Evolutionary conservation across 1,284 basidiomycete species (phyloP).

Genomic region (Cutaneotrichosporon mucoides): DNA sequence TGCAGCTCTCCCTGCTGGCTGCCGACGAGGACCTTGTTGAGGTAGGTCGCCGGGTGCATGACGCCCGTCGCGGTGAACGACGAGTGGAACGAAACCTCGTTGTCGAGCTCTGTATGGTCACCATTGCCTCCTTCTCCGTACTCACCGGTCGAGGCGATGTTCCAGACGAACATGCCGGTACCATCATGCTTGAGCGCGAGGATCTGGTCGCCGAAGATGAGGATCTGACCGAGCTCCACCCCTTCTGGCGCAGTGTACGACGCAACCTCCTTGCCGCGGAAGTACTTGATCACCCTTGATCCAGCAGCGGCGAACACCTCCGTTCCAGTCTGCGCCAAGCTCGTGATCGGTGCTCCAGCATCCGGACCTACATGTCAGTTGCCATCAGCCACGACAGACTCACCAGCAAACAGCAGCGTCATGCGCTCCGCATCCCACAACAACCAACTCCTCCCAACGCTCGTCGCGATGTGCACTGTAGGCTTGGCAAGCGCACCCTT

Average conservation of each 20-base stretch:
- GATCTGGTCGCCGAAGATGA: constrained; percentile 74
- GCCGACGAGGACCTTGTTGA: constrained; percentile 90
- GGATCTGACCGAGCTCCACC: constrained; percentile 52
- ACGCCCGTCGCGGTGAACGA: constrained; percentile 75
- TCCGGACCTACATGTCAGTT: constrained; percentile 63
- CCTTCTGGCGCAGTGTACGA: constrained; percentile 31
- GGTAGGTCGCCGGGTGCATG: constrained; percentile 91
- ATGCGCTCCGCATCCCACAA: constrained; percentile 95
- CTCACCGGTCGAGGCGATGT: constrained; percentile 59
- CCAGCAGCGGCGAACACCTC: constrained; percentile 79
- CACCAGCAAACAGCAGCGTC: constrained; percentile 87
- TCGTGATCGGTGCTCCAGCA: constrained; percentile 65
- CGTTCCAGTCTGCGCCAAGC: constrained; percentile 77
- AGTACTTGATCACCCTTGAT: constrained; percentile 66
- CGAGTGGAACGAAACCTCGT: constrained; percentile 57
- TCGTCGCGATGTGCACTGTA: constrained; percentile 76
- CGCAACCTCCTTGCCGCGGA: constrained; percentile 71
- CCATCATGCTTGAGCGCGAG: constrained; percentile 78
- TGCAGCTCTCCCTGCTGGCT: constrained; percentile 78
- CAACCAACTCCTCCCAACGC: constrained; percentile 86
- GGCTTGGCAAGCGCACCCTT: constrained; percentile 83
- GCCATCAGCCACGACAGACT: constrained; percentile 38
- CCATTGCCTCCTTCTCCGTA: not conserved
- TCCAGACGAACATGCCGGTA: constrained; percentile 72
- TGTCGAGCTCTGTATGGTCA: constrained; percentile 27